These are phyloP conservation scores for Skeletonema tropicum DNA, from an alignment of 108 stramenopile genomes.

Conservation along the genomic window DNA sequence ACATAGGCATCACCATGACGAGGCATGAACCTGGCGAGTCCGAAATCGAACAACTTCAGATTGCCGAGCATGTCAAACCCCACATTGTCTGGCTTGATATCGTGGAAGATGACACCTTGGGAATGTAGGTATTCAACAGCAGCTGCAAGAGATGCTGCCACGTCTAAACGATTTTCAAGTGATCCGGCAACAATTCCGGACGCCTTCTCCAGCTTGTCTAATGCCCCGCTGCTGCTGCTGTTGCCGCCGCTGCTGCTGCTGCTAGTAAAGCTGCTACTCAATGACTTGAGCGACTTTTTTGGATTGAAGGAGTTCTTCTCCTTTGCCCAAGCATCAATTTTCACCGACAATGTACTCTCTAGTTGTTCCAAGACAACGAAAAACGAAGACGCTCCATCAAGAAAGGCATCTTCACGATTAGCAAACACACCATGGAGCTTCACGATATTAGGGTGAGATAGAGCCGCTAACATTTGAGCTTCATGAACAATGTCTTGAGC, in stretches of 20 bases:
- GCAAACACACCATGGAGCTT: background rate
- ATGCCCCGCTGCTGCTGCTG: background rate
- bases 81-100: conserved; percentile 42
- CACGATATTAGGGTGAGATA: background rate
- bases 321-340: background rate
- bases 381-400: conserved; percentile 36
- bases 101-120: conserved; percentile 74
- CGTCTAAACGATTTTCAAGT: background rate
- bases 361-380: conserved; percentile 83
- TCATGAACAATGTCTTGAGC: conserved; percentile 2
- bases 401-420: conserved; percentile 4
- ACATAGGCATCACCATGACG: conserved; percentile 60
- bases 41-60: background rate
- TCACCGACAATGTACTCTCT: conserved; percentile 51
- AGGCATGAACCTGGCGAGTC: conserved; percentile 1
- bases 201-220: background rate
- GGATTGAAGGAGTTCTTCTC: background rate
- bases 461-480: conserved; percentile 1
- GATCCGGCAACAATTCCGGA: background rate
- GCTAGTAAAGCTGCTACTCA: background rate
- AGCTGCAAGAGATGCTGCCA: conserved; percentile 7
- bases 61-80: background rate
- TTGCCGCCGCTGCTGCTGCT: background rate
- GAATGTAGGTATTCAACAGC: conserved; percentile 82
- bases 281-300: background rate